phyloP scores from a whole-genome alignment of 2,329 filamentous ascomycete genomes.

The Fusarium annulatum region DNA sequence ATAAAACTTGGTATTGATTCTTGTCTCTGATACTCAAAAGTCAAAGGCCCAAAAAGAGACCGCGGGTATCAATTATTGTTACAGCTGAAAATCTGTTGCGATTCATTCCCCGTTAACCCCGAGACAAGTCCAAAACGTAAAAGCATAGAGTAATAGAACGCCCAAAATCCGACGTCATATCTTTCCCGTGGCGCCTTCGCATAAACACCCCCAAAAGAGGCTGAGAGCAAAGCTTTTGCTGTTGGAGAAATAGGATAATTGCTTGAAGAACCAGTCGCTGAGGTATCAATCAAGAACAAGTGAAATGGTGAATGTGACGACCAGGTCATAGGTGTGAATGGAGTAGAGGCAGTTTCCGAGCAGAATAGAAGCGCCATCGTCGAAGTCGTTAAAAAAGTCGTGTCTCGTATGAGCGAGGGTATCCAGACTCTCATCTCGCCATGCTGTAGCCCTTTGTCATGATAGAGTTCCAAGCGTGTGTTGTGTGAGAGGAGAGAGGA shows the following conservation, averaged over 20 bases:
- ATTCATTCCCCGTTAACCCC: slow-evolving; percentile 13
- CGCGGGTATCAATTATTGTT: slow-evolving; percentile 37
- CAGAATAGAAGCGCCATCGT: slow-evolving; percentile 17
- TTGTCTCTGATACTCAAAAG: slow-evolving; percentile 12
- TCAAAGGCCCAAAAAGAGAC: slow-evolving; percentile 12
- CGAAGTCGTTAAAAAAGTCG: slow-evolving; percentile 23
- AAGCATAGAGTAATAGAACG: slow-evolving; percentile 16
- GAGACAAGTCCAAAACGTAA: slow-evolving; percentile 24
- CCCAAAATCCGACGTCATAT: slow-evolving; percentile 18
- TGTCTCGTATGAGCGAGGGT: slow-evolving; percentile 16
- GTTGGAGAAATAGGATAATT: neutral
- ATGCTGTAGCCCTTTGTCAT: neutral
- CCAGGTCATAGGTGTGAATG: neutral
- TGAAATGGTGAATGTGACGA: slow-evolving; percentile 13
- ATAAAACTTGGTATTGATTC: slow-evolving; percentile 12
- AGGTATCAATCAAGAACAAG: slow-evolving; percentile 33
- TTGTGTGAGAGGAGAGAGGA: neutral
- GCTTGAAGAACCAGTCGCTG: neutral
- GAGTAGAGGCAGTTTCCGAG: neutral
- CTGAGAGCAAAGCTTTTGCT: neutral
- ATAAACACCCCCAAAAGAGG: neutral
- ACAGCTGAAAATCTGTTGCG: slow-evolving; percentile 20
- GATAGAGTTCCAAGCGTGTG: neutral
- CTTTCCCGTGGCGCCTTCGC: slow-evolving; percentile 23
- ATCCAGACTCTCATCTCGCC: slow-evolving; percentile 13